Percentiles rank a stretch among this genome's conserved stretches.
Conservation (phyloP, 768 basidiomycete species). For the Galerina sulciceps region DNA sequence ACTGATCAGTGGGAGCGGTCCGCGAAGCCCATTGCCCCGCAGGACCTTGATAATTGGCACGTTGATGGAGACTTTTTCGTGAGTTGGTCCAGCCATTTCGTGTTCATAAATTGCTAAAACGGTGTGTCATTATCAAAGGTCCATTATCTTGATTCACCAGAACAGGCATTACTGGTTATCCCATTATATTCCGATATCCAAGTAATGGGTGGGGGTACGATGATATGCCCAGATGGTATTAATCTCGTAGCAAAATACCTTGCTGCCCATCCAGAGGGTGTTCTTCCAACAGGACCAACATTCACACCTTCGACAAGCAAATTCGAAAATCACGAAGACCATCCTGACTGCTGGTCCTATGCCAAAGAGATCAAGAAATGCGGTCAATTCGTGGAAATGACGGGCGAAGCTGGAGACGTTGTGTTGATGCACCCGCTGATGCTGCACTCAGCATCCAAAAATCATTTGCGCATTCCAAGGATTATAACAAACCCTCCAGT, state of each 20-base stretch:
- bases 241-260: constrained; percentile 52
- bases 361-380: constrained; percentile 45
- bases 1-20: constrained; percentile 42
- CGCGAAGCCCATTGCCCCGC: constrained; percentile 35
- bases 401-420: constrained; percentile 66
- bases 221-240: constrained; percentile 63
- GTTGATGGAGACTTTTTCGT: constrained; percentile 65
- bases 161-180: constrained; percentile 66
- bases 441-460: constrained; percentile 67
- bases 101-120: not conserved
- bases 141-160: constrained; percentile 68
- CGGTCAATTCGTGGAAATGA: constrained; percentile 54
- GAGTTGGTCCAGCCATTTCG: constrained; percentile 11
- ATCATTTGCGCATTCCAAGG: constrained; percentile 56
- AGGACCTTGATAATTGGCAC: constrained; percentile 66
- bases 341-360: constrained; percentile 51
- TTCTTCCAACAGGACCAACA: constrained; percentile 45
- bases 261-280: constrained; percentile 55
- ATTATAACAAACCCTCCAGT: constrained; percentile 73
- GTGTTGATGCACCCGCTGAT: constrained; percentile 67
- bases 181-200: constrained; percentile 63
- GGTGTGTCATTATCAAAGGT: constrained; percentile 31
- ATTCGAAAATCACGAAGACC: constrained; percentile 34
- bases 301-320: constrained; percentile 51
- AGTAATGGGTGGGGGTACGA: constrained; percentile 59